Conservation (phyloP, 129 eudicot species). For the Helianthus tuberosus region DNA sequence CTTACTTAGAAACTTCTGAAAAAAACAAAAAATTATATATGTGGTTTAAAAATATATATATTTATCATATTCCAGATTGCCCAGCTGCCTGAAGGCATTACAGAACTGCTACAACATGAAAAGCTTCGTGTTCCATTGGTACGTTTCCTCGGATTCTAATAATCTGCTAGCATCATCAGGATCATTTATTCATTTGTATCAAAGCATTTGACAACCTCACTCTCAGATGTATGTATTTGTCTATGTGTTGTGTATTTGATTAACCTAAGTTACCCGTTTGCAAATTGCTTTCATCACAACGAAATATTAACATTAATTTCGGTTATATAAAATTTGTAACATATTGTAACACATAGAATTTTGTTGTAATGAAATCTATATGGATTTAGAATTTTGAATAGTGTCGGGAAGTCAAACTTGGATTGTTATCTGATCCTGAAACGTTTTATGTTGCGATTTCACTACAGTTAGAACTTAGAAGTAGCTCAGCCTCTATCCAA, state of each 20-base stretch:
- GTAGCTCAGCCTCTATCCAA: conserved; percentile 60
- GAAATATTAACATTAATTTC: no score
- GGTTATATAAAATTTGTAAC: neutral
- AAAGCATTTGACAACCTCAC: conserved; percentile 52
- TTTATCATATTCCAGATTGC: conserved; percentile 69
- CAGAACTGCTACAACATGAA: conserved; percentile 85
- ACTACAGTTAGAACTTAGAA: conserved; percentile 80
- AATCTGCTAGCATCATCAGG: conserved; percentile 39
- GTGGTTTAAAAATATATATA: conserved; percentile 8
- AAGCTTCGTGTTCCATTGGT: conserved; percentile 86
- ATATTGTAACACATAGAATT: neutral
- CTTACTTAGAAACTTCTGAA: neutral
- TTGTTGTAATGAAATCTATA: neutral
- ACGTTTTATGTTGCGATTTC: neutral
- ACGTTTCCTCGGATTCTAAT: conserved; percentile 32
- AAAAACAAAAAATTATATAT: neutral
- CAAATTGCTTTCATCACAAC: neutral
- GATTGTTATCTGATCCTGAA: neutral
- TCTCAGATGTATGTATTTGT: conserved; percentile 65
- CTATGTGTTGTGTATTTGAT: neutral
- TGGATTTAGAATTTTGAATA: no score
- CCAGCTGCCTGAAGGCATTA: conserved; percentile 91
- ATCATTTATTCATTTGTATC: conserved; percentile 64
- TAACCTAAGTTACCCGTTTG: neutral
- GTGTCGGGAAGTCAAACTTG: neutral